A percentile compares a stretch with the other conserved stretches of the same genome.
phyloP scores from a whole-genome alignment of 495 filamentous ascomycete species.

The Lentithecium fluviatile region DNA sequence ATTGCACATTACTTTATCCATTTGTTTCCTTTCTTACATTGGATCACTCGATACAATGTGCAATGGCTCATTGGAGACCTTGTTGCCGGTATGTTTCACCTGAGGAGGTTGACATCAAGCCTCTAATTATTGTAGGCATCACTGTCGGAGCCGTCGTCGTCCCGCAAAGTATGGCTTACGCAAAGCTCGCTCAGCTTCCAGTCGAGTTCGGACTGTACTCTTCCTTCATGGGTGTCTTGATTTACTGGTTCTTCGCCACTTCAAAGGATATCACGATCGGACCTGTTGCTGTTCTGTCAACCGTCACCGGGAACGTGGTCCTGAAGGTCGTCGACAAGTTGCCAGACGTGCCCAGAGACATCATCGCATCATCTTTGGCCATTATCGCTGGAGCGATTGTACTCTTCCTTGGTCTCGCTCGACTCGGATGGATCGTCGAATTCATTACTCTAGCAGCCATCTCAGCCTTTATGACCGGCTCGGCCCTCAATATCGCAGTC shows the following conservation, averaged over 20 bases:
- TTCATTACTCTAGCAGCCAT: conserved; percentile 91
- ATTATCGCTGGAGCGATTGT: conserved; percentile 83
- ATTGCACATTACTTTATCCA: conserved; percentile 59
- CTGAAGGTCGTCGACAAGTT: conserved; percentile 53
- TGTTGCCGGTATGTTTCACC: conserved; percentile 68
- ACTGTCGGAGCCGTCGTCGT: conserved; percentile 96
- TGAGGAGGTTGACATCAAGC: background rate
- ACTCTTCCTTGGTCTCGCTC: conserved; percentile 71
- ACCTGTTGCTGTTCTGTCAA: conserved; percentile 96
- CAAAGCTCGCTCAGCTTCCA: conserved; percentile 72
- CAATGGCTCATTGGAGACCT: conserved; percentile 88
- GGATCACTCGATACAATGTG: conserved; percentile 85
- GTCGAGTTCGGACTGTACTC: conserved; percentile 90
- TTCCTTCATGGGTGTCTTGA: conserved; percentile 92
- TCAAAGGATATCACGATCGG: conserved; percentile 99
- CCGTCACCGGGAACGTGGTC: conserved; percentile 79
- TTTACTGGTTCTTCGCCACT: conserved; percentile 99
- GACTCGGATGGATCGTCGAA: conserved; percentile 90
- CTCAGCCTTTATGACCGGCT: conserved; percentile 97
- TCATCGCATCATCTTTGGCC: conserved; percentile 76
- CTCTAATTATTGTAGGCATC: conserved; percentile 57
- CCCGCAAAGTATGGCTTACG: conserved; percentile 97
- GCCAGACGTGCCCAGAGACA: conserved; percentile 58
- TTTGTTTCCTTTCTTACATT: conserved; percentile 83
- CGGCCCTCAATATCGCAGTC: conserved; percentile 82